Conservation (phyloP, 2,329 filamentous ascomycete genomes). For the Talaromyces pinophilus region DNA sequence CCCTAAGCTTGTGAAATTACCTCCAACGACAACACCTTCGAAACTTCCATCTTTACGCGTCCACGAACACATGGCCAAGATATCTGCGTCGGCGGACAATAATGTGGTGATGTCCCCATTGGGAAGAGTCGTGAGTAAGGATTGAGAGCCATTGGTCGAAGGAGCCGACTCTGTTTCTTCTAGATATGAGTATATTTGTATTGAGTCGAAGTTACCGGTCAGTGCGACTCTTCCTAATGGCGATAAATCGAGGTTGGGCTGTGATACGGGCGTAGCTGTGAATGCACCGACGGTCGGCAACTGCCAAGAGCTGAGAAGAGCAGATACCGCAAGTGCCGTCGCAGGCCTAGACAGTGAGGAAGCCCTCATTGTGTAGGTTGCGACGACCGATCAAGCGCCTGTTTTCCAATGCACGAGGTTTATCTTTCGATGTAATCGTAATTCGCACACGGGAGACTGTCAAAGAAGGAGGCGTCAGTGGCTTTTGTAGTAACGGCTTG, state of each 20-base stretch:
- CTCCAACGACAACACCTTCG: constrained; percentile 79
- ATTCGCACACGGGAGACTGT: neutral
- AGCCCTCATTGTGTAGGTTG: constrained; percentile 45
- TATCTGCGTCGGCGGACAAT: constrained; percentile 76
- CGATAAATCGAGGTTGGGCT: constrained; percentile 65
- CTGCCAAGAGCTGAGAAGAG: constrained; percentile 31
- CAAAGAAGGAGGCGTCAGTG: neutral
- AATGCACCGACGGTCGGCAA: constrained; percentile 32
- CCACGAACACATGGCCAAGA: constrained; percentile 85
- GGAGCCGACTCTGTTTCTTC: constrained; percentile 67
- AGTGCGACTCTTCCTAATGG: constrained; percentile 80
- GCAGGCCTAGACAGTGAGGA: constrained; percentile 49
- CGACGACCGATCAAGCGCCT: constrained; percentile 39
- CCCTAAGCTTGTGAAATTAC: constrained; percentile 92
- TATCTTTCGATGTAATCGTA: neutral
- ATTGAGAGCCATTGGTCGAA: constrained; percentile 74
- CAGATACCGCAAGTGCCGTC: constrained; percentile 42
- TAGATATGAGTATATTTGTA: constrained; percentile 84
- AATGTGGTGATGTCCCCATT: constrained; percentile 79
- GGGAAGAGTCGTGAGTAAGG: constrained; percentile 77
- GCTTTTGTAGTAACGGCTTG: constrained; percentile 2
- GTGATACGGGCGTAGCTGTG: constrained; percentile 39
- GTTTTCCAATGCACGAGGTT: constrained; percentile 18
- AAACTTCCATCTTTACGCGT: constrained; percentile 65
- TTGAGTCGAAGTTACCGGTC: constrained; percentile 84